Evolutionary conservation across 2,329 filamentous ascomycete species (phyloP).

Genomic region (Dactylellina drechsleri): DNA sequence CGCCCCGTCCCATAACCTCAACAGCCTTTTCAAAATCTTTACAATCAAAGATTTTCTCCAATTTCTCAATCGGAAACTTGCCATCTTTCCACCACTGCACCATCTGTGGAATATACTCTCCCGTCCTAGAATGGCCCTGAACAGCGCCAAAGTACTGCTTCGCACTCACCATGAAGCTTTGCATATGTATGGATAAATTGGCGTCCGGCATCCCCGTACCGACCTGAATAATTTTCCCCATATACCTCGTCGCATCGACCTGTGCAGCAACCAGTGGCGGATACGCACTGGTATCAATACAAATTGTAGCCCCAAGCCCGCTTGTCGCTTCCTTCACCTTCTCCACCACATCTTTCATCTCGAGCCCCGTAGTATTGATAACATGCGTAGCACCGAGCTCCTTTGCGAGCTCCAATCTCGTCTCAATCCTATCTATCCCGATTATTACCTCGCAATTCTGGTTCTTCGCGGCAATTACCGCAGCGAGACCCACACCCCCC

Average conservation of each 20-base stretch:
- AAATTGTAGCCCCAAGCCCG: neutral
- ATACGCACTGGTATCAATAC: constrained; percentile 1
- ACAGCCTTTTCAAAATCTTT: constrained; percentile 1
- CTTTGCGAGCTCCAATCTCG: neutral
- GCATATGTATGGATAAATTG: neutral
- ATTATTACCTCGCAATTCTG: neutral
- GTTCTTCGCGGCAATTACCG: neutral
- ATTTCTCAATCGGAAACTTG: neutral
- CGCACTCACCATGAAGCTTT: neutral
- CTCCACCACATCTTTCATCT: neutral
- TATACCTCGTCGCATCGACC: constrained; percentile 5
- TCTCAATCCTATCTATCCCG: neutral
- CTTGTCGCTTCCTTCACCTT: neutral
- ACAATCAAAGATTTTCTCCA: neutral
- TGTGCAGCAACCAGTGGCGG: neutral
- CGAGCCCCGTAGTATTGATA: neutral
- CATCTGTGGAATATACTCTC: neutral
- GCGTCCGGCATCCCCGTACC: neutral
- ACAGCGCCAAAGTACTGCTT: neutral
- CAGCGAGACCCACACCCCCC: neutral
- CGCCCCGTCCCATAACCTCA: neutral
- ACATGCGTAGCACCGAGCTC: neutral
- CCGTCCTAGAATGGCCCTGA: neutral
- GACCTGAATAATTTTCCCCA: neutral
- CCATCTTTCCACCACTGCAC: constrained; percentile 1